phyloP scores from a whole-genome alignment of 2,329 filamentous ascomycete species.

The Calonectria hongkongensis region DNA sequence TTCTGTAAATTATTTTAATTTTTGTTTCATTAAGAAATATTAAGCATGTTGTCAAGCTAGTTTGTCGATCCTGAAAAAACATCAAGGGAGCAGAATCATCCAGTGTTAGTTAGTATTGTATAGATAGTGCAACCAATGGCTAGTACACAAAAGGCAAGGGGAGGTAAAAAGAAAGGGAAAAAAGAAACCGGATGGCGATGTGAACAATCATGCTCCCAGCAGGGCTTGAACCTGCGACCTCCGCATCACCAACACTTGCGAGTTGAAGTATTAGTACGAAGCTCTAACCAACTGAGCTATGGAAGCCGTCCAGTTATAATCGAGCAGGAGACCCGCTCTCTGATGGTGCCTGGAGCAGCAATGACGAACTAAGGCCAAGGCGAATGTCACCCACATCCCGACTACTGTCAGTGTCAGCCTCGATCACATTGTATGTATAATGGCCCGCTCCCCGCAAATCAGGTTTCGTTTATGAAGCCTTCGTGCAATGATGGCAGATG shows the following conservation, averaged over 20 bases:
- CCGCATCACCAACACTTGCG: constrained; percentile 54
- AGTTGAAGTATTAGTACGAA: constrained; percentile 57
- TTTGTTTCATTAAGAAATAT: too few relatives aligned
- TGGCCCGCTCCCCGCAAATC: background rate
- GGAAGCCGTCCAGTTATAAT: constrained; percentile 52
- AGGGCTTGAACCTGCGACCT: constrained; percentile 60
- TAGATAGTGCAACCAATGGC: background rate
- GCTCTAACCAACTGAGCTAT: constrained; percentile 60
- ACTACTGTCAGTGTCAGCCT: constrained; percentile 6
- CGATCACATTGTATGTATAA: background rate
- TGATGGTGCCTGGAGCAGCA: background rate
- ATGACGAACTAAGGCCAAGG: constrained; percentile 27
- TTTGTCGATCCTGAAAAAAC: too few relatives aligned
- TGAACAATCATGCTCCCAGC: constrained; percentile 54
- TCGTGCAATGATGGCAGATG: background rate
- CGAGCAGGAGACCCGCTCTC: constrained; percentile 27
- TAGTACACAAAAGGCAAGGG: background rate
- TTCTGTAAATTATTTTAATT: too few relatives aligned
- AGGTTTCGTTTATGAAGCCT: background rate
- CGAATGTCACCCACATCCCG: background rate
- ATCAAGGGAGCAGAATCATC: too few relatives aligned
- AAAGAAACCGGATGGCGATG: constrained; percentile 45
- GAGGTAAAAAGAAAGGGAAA: constrained; percentile 28
- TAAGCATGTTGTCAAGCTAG: too few relatives aligned
- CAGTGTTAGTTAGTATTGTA: background rate